These are phyloP conservation scores for Tetrahymena elliotti DNA, from an alignment of 73 alveolate species.

Conservation along the genomic window DNA sequence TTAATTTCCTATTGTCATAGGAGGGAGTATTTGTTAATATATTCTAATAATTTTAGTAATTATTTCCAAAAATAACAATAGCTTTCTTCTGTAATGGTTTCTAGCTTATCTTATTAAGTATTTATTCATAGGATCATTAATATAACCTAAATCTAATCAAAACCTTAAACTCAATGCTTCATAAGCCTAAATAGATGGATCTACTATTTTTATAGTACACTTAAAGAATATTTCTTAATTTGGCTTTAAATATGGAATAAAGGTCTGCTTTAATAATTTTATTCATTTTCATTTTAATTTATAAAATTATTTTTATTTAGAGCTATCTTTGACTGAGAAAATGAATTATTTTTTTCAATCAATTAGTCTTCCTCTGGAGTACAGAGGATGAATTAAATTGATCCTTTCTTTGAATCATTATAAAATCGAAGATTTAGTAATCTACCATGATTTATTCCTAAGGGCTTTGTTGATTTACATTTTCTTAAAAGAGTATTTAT, in stretches of 20 bases:
- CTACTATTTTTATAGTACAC: background rate
- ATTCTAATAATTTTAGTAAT: background rate
- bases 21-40: background rate
- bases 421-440: background rate
- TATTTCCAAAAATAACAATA: background rate
- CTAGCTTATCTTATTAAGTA: background rate
- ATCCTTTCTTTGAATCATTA: background rate
- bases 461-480: background rate
- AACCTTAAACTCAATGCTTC: background rate
- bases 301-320: background rate
- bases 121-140: background rate
- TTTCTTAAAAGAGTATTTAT: no score
- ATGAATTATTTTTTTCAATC: background rate
- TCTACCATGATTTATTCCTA: background rate
- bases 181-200: background rate
- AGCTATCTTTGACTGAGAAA: background rate
- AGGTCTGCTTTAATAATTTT: background rate
- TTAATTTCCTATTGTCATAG: background rate
- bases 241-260: background rate
- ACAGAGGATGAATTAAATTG: background rate
- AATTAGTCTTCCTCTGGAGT: background rate
- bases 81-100: background rate
- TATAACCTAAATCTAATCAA: background rate
- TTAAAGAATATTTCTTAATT: background rate
- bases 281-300: background rate